Base-by-base conservation (phyloP, 1,139 yeast genomes). In the Diutina scorzettiae region DNA sequence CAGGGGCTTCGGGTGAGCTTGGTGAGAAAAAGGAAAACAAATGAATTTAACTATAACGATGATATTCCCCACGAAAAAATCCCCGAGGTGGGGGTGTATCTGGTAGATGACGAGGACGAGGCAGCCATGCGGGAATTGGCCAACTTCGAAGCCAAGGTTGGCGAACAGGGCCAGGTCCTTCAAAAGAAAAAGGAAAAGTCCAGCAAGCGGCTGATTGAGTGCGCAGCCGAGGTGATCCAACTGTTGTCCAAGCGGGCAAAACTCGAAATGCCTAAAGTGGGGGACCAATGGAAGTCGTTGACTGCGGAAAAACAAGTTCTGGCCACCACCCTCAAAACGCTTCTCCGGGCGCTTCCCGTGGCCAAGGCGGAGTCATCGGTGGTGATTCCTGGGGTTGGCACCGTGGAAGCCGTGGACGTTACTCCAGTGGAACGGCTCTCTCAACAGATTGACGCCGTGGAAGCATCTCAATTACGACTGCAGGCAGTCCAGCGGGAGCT, bases 21-120 rank as follows among this genome's bases (percentile, higher is more conserved):
- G 46, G 71, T 67, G 48, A 56, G 63, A 29, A 73, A 66, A 51
- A 77, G 73, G 52, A 75, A 73, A 52, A 69, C 72, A 40, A 71
- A 74, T 32, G 81, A 80, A 51, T 76, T 84, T 55, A 96, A 89
- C 56, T 86, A 85, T 56, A 83, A 80, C 55, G 81, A 46, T 2
- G 96, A 84, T 52, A 76, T 89, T 14, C 86, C 91, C 0, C 82
- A 83, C 53, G 94, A 87, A 51, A 78, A 76, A 46, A 62, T 60
- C n/a, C 94, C 95, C 0, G 71, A 70, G 5, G 63, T 63, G 0
- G 96, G 96, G 0, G 59, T 76, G 14, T 83, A 81, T 54, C 93
- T 83, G 52, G 77, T 80, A 0, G 54, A 66, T 0, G 76, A 71
- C 27, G 97, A 89, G 54, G 57, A 60, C 12, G 53, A 52, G 9